These are phyloP conservation scores for Pelargonium fulgidum DNA, from an alignment of 441 rosid genomes.

Conservation along the genomic window DNA sequence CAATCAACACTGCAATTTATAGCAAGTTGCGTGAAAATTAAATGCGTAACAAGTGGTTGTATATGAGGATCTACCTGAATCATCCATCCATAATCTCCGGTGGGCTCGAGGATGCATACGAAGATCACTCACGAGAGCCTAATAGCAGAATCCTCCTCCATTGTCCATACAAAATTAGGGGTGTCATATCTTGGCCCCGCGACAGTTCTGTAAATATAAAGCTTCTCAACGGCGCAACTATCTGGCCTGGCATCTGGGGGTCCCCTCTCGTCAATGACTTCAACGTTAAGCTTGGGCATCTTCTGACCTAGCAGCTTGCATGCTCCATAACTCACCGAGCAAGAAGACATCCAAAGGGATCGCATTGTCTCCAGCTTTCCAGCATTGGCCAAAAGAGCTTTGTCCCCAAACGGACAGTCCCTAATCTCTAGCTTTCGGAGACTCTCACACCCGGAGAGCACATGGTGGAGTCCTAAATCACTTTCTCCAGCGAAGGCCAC, in stretches of 20 bases:
- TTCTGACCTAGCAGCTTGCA: constrained; percentile 63
- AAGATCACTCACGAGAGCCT: no score
- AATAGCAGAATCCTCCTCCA: constrained; percentile 6
- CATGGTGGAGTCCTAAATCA: constrained; percentile 72
- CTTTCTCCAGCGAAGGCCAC: constrained; percentile 82
- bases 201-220: constrained; percentile 77
- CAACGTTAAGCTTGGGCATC: constrained; percentile 75
- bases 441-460: constrained; percentile 77
- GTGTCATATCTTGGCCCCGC: constrained; percentile 71
- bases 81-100: no score
- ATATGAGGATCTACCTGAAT: no score
- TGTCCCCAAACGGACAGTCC: constrained; percentile 77
- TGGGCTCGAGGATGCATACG: no score
- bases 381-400: constrained; percentile 71
- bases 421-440: constrained; percentile 80
- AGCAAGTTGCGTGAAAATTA: no score
- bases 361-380: constrained; percentile 96
- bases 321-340: constrained; percentile 72
- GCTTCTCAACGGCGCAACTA: constrained; percentile 60
- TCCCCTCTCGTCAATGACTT: constrained; percentile 59
- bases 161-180: constrained; percentile 56
- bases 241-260: constrained; percentile 31
- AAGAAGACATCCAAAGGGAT: constrained; percentile 99
- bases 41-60: no score
- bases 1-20: no score